Evolutionary conservation across 2,329 filamentous ascomycete genomes (phyloP).

Genomic region (Exophiala sp.): DNA sequence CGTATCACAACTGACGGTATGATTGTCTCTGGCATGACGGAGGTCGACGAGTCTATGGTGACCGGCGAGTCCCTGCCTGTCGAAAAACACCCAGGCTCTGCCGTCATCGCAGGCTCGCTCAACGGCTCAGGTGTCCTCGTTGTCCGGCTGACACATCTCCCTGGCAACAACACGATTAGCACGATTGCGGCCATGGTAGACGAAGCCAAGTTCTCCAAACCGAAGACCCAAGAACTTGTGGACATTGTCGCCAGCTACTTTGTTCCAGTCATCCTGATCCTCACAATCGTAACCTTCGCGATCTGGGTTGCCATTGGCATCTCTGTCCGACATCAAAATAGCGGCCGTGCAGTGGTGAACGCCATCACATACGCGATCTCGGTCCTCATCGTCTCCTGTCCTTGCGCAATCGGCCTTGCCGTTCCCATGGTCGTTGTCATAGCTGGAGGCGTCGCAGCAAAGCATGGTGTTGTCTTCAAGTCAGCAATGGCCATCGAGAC

Average conservation of each 20-base stretch:
- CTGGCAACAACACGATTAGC: constrained; percentile 65
- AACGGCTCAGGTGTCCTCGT: constrained; percentile 49
- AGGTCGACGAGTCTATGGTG: constrained; percentile 71
- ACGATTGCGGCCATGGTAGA: constrained; percentile 66
- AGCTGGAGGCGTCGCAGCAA: constrained; percentile 61
- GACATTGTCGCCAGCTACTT: constrained; percentile 64
- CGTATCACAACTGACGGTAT: constrained; percentile 64
- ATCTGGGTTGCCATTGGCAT: constrained; percentile 60
- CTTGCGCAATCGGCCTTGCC: constrained; percentile 68
- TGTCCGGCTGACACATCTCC: constrained; percentile 54
- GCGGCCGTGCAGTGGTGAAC: too few relatives aligned
- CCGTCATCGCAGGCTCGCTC: constrained; percentile 60
- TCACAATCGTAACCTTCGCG: constrained; percentile 57
- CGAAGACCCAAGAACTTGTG: constrained; percentile 61
- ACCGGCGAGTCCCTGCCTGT: constrained; percentile 64
- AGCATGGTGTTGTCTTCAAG: constrained; percentile 63
- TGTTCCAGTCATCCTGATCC: constrained; percentile 56
- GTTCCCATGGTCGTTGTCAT: constrained; percentile 76
- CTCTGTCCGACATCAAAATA: too few relatives aligned
- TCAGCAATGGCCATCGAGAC: constrained; percentile 58
- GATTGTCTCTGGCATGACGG: constrained; percentile 56
- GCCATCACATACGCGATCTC: constrained; percentile 68
- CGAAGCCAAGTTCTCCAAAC: constrained; percentile 61
- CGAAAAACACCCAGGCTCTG: constrained; percentile 49
- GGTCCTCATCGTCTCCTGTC: constrained; percentile 68